Percentiles rank a stretch among this genome's conserved stretches.
phyloP scores from a whole-genome alignment of 495 filamentous ascomycete genomes.

The Penicillium longicatenatum region DNA sequence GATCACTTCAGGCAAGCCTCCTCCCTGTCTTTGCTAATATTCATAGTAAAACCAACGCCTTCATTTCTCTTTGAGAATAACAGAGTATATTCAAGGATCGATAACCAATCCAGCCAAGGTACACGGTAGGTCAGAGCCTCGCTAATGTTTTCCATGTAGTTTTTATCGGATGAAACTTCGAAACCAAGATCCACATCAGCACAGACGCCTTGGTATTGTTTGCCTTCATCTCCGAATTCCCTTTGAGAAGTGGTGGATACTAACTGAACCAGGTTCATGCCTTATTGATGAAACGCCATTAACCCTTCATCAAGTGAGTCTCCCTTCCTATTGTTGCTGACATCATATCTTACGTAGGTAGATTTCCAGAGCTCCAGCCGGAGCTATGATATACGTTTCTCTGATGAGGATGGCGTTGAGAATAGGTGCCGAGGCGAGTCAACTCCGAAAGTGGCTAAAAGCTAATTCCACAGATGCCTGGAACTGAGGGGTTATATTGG shows the following conservation, averaged over 20 bases:
- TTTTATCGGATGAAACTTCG: neutral
- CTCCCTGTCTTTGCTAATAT: neutral
- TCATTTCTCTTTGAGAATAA: neutral
- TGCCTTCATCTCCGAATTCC: neutral
- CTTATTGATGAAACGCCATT: neutral
- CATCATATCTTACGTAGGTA: neutral
- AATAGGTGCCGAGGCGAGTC: neutral
- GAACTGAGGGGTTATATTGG: neutral
- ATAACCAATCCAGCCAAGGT: neutral
- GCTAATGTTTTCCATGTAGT: neutral
- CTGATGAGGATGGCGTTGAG: neutral
- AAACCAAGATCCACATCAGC: neutral
- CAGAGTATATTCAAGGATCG: neutral
- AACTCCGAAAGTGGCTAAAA: too few species aligned
- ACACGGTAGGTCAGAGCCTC: neutral
- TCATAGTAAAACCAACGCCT: neutral
- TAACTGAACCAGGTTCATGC: neutral
- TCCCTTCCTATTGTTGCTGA: neutral
- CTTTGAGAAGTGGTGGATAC: neutral
- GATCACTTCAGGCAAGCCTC: neutral
- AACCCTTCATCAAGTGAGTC: neutral
- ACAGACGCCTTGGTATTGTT: neutral
- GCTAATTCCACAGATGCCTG: neutral
- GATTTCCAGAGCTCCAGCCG: neutral
- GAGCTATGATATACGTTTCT: neutral